Conservation (phyloP, 2,329 filamentous ascomycete genomes). For the Colletotrichum gloeosporioides region DNA sequence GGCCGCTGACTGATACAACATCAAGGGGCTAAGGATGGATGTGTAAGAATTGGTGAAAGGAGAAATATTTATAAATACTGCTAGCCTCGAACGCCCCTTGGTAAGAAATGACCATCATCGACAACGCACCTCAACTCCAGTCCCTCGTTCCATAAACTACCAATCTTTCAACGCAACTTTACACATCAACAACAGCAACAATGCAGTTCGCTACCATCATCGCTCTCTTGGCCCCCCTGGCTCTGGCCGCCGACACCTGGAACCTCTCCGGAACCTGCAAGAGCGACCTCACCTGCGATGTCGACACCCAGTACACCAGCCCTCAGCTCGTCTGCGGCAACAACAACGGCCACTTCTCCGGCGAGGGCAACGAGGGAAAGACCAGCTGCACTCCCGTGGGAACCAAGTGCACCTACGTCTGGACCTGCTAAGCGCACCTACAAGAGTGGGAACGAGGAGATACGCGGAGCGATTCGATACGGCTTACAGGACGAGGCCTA, state of each 20-base stretch:
- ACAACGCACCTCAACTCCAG: background rate
- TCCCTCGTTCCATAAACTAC: background rate
- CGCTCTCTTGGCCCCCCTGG: background rate
- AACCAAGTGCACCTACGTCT: background rate
- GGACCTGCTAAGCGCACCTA: background rate
- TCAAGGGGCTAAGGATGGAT: background rate
- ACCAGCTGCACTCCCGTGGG: background rate
- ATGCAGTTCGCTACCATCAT: background rate
- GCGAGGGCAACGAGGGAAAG: background rate
- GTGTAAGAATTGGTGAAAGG: fast-evolving
- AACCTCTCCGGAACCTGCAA: background rate
- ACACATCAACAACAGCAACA: background rate
- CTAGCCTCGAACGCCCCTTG: fast-evolving
- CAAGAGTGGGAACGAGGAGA: background rate
- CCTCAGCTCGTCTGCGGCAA: background rate
- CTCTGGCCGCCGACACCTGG: background rate
- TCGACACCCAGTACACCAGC: background rate
- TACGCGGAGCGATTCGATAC: background rate
- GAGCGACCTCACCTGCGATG: background rate
- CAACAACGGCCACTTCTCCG: background rate
- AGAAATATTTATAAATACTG: background rate
- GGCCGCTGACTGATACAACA: background rate
- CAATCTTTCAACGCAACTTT: background rate
- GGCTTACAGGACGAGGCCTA: background rate
- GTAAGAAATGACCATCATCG: background rate